Base-by-base conservation (phyloP, 73 alveolate genomes). In the Symbiodinium pilosum region DNA sequence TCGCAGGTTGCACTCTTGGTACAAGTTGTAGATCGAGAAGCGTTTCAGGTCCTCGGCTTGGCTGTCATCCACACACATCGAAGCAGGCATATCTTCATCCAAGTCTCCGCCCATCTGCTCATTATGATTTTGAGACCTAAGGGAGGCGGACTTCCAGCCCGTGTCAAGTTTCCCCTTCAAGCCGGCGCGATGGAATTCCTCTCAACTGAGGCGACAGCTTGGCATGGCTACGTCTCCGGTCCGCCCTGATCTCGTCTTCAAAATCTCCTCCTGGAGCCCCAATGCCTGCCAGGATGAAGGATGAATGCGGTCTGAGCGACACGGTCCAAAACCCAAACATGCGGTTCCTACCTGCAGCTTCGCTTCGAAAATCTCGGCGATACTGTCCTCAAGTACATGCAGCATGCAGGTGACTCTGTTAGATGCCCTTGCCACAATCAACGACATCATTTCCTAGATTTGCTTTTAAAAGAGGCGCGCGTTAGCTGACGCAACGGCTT, bases 1-100 rank as follows among this genome's bases (percentile, higher is more conserved):
- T 11, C 95, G 86, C 47, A 89, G 87, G 83, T 89, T 89, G 86
- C 95, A 89, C 9, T 89, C 98, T 59, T 92, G 98, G 83, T 92
- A 92, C 24, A 92, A 83, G 91, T 92, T 83, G 92, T 92, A 92
- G n/a, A 92, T 36, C 21, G 98, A 92, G 59, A 92, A 92, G 64
- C 91, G 98, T 73, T 92, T 92, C 68, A 87, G 59, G 94, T 87
- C 94, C 94, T 87, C 11, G 47, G 40, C 44, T 39, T 44, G 42
- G 73, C 51, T 42, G 18, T 44, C 44, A 9, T 30, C 44, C 26
- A 52, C 39, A 81, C 32, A 24, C 68, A 26, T 21, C 43, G 68
- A 73, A 43, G 44, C 32, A 43, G 36, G 93, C n/a, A 32, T 43
- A 44, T 12, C 43, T 84, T 38, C 47, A 7, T 41, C 41, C 84